Conservation (phyloP, 257 asterid genomes). For the Plantago major region DNA sequence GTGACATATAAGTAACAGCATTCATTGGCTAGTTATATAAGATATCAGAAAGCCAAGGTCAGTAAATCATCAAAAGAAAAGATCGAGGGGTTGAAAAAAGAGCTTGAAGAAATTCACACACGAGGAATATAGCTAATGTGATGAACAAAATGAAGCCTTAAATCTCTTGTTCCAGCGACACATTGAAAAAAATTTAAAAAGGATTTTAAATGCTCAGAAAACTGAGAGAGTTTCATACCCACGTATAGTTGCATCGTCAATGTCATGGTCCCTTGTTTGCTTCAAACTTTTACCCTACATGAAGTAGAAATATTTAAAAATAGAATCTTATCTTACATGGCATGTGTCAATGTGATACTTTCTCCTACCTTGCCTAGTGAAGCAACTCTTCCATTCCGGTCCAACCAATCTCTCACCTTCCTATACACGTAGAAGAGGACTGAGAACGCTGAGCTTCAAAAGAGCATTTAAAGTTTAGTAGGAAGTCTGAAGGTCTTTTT, state of each 20-base stretch:
- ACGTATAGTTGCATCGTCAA: slow-evolving; percentile 45
- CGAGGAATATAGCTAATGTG: too few species aligned
- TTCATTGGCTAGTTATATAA: too few species aligned
- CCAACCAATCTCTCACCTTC: slow-evolving; percentile 66
- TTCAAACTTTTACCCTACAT: slow-evolving; percentile 68
- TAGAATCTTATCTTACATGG: slow-evolving; percentile 6
- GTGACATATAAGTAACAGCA: too few species aligned
- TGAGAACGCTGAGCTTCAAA: slow-evolving; percentile 1
- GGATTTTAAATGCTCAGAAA: not conserved
- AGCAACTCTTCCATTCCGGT: slow-evolving; percentile 38
- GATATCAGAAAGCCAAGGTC: too few species aligned
- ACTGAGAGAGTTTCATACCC: slow-evolving; percentile 45
- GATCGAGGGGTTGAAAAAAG: too few species aligned
- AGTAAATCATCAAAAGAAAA: too few species aligned
- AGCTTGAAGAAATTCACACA: too few species aligned
- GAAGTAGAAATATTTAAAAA: slow-evolving; percentile 4
- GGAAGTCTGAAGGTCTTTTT: slow-evolving; percentile 22
- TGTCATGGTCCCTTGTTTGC: slow-evolving; percentile 52
- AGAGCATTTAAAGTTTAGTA: not conserved
- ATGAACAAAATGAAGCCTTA: too few species aligned
- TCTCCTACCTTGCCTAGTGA: slow-evolving; percentile 49
- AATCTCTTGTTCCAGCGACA: too few species aligned
- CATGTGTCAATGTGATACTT: not conserved
- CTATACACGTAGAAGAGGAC: slow-evolving; percentile 30
- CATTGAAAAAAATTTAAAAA: too few species aligned